These are phyloP conservation scores for Choricystis sp. DNA, from an alignment of 139 green algal genomes.

Conservation along the genomic window DNA sequence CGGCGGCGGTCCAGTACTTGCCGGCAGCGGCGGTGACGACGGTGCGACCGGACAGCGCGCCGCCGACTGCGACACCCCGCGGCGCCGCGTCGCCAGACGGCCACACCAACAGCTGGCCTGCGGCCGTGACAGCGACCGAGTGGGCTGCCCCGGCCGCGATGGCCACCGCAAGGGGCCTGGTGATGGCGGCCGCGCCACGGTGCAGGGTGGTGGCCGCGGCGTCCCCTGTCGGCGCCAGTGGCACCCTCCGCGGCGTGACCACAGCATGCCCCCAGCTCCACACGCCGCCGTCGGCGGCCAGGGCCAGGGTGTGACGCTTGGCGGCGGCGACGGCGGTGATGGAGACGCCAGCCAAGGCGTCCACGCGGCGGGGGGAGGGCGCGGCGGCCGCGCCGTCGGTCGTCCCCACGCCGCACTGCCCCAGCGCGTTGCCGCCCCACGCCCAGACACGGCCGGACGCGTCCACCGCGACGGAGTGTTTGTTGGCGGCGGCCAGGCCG, in stretches of 20 bases:
- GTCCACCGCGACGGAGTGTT: conserved; percentile 61
- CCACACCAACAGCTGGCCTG: conserved; percentile 59
- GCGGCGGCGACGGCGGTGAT: conserved; percentile 49
- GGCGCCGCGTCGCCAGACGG: conserved; percentile 33
- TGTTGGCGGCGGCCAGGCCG: conserved; percentile 61
- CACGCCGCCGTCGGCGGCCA: conserved; percentile 59
- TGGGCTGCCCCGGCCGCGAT: conserved; percentile 52
- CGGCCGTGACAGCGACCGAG: conserved; percentile 37
- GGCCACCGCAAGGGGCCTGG: conserved; percentile 33
- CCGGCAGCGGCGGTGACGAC: conserved; percentile 36
- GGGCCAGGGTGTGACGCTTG: conserved; percentile 76
- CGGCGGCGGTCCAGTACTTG: conserved; percentile 70
- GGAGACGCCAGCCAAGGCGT: conserved; percentile 47
- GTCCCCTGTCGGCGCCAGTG: conserved; percentile 14
- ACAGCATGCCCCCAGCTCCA: conserved; percentile 66
- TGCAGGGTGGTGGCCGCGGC: conserved; percentile 40
- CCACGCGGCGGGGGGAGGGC: conserved; percentile 50
- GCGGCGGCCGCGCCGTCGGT: conserved; percentile 45
- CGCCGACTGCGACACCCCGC: conserved; percentile 37
- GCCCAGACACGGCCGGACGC: conserved; percentile 51
- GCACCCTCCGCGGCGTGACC: conserved; percentile 41
- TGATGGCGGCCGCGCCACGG: conserved; percentile 39
- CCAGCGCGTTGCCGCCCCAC: conserved; percentile 60
- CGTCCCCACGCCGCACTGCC: conserved; percentile 16
- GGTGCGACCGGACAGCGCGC: conserved; percentile 37